A percentile compares a stretch with the other conserved stretches of the same genome.
phyloP scores from a whole-genome alignment of 2,329 filamentous ascomycete genomes.

The Tolypocladium pustulatum region DNA sequence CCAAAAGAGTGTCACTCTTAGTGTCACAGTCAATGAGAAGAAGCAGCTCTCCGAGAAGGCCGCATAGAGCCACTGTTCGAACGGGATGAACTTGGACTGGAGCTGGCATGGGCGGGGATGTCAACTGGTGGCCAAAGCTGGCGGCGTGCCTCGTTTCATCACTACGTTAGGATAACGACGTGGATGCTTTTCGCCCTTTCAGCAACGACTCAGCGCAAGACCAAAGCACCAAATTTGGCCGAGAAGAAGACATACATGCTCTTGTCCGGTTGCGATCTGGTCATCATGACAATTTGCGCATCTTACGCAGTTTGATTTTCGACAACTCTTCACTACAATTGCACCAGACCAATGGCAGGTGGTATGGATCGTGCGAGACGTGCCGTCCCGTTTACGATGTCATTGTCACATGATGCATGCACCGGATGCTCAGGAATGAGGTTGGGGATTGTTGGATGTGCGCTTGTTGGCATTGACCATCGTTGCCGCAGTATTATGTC shows the following conservation, averaged over 20 bases:
- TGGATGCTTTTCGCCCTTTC: not conserved
- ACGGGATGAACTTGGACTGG: not conserved
- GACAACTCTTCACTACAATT: not conserved
- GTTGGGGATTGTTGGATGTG: no score
- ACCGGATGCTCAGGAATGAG: not conserved
- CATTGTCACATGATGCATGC: not conserved
- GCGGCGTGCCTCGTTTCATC: not conserved
- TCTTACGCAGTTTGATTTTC: not conserved
- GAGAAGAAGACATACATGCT: not conserved
- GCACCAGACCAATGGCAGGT: not conserved
- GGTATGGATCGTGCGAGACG: not conserved
- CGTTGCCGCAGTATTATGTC: not conserved
- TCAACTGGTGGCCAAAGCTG: not conserved
- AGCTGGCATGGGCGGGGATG: not conserved
- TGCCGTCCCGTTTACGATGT: not conserved
- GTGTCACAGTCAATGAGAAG: conserved; percentile 19
- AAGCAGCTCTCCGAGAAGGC: conserved; percentile 26
- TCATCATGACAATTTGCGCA: not conserved
- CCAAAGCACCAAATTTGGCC: not conserved
- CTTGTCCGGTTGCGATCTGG: not conserved
- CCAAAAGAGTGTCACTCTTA: conserved; percentile 19
- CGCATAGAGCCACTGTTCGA: not conserved
- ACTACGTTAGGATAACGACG: not conserved
- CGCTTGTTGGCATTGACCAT: not conserved
- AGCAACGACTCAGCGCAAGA: not conserved